phyloP scores from a whole-genome alignment of 768 basidiomycete species.

The Pleurotus giganteus region DNA sequence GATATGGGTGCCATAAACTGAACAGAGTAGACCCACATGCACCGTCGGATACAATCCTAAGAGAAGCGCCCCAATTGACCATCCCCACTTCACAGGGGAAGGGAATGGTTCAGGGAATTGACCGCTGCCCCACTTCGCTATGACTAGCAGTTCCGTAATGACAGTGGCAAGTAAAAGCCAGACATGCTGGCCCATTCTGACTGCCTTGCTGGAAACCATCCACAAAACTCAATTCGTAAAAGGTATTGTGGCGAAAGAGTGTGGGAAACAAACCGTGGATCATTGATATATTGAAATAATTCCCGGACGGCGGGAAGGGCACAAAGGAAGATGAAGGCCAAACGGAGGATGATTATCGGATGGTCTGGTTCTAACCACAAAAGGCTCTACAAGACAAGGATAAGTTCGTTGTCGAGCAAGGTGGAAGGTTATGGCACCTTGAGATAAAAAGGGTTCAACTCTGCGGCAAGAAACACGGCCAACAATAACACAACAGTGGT shows the following conservation, averaged over 20 bases:
- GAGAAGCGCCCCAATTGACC: conserved; percentile 56
- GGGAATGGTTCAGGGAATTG: conserved; percentile 69
- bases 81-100: conserved; percentile 58
- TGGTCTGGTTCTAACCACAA: conserved; percentile 93
- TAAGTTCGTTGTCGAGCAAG: background rate
- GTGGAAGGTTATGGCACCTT: conserved; percentile 48
- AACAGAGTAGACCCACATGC: conserved; percentile 44
- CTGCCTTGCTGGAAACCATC: conserved; percentile 56
- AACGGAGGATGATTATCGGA: conserved; percentile 72
- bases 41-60: conserved; percentile 68
- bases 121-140: conserved; percentile 79
- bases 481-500: conserved; percentile 72
- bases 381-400: conserved; percentile 34
- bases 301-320: conserved; percentile 86
- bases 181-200: conserved; percentile 86
- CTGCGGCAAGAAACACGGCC: conserved; percentile 78
- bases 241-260: background rate
- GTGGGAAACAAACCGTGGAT: conserved; percentile 59
- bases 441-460: conserved; percentile 85
- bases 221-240: background rate
- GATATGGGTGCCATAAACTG: conserved; percentile 6
- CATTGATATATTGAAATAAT: conserved; percentile 79
- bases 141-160: conserved; percentile 75
- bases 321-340: conserved; percentile 79
- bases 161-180: conserved; percentile 89